Percentiles rank a stretch among this genome's conserved stretches.
Evolutionary conservation across 192 early-diverging fungal genomes (phyloP).

Genomic region (Kappamyces sp.): DNA sequence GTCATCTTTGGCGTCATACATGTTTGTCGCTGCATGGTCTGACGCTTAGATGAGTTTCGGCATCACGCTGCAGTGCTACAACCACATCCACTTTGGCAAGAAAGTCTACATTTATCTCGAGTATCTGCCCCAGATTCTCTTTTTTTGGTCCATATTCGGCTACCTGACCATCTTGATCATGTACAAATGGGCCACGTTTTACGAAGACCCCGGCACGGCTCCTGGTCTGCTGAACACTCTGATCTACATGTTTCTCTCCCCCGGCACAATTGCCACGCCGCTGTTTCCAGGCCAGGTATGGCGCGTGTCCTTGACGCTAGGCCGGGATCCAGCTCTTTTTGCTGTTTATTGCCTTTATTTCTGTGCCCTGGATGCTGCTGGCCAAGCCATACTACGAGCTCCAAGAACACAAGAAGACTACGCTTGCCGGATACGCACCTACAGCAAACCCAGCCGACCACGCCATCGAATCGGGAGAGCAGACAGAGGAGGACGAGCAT

Average conservation of each 20-base stretch:
- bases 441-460: conserved; percentile 19
- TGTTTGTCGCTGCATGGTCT: conserved; percentile 16
- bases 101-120: conserved; percentile 74
- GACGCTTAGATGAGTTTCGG: conserved; percentile 80
- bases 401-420: conserved; percentile 60
- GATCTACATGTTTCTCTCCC: conserved; percentile 98
- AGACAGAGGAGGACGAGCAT: conserved; percentile 27
- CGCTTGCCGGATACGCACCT: conserved; percentile 63
- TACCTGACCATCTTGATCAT: conserved; percentile 88
- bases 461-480: conserved; percentile 6
- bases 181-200: conserved; percentile 94
- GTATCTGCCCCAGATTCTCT: conserved; percentile 91
- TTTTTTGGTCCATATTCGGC: conserved; percentile 91
- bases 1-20: conserved; percentile 94
- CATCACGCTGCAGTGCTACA: conserved; percentile 80
- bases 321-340: conserved; percentile 73
- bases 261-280: conserved; percentile 65
- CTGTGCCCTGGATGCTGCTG: conserved; percentile 97
- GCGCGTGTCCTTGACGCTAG: conserved; percentile 13
- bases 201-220: conserved; percentile 65
- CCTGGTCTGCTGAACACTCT: conserved; percentile 96
- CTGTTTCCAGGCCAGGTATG: conserved; percentile 82
- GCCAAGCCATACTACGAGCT: conserved; percentile 84
- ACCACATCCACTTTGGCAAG: conserved; percentile 85
- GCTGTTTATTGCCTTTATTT: conserved; percentile 75